phyloP scores from a whole-genome alignment of 2,329 filamentous ascomycete species.

The Dactylellina cionopaga region DNA sequence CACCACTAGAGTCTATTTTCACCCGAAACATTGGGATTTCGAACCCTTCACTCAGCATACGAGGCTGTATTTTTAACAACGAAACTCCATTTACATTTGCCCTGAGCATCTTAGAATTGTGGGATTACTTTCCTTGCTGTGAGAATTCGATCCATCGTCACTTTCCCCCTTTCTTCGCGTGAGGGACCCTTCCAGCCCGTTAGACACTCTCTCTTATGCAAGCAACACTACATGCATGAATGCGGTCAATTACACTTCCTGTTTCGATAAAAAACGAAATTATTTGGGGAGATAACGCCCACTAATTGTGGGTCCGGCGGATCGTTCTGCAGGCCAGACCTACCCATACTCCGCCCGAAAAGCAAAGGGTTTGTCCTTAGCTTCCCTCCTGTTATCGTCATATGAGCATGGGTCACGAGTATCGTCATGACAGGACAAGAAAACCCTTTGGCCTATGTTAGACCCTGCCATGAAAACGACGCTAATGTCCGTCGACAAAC shows the following conservation, averaged over 20 bases:
- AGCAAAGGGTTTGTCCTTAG: not conserved
- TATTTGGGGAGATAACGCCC: constrained; percentile 27
- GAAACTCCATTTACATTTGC: not conserved
- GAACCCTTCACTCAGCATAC: constrained; percentile 10
- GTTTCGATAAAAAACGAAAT: constrained; percentile 21
- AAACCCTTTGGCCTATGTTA: not conserved
- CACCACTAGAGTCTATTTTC: not conserved
- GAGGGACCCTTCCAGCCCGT: constrained; percentile 2
- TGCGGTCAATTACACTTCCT: constrained; percentile 45
- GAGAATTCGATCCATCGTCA: not conserved
- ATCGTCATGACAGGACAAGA: constrained; percentile 30
- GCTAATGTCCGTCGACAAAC: constrained; percentile 8
- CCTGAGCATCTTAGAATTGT: no score
- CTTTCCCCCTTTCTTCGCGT: constrained; percentile 13
- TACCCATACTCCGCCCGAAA: constrained; percentile 7
- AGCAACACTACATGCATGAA: constrained; percentile 19
- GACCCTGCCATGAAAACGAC: constrained; percentile 38
- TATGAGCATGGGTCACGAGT: constrained; percentile 50
- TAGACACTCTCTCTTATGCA: no score
- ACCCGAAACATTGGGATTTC: constrained; percentile 28
- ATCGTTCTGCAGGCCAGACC: constrained; percentile 24
- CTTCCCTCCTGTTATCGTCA: constrained; percentile 49
- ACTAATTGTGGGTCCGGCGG: constrained; percentile 41
- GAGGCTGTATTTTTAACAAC: constrained; percentile 2
- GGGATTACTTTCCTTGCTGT: not conserved